Evolutionary conservation across 2,329 filamentous ascomycete genomes (phyloP), one percentile per base, ranked within the genome.

Genomic region (Fusarium coicis): DNA sequence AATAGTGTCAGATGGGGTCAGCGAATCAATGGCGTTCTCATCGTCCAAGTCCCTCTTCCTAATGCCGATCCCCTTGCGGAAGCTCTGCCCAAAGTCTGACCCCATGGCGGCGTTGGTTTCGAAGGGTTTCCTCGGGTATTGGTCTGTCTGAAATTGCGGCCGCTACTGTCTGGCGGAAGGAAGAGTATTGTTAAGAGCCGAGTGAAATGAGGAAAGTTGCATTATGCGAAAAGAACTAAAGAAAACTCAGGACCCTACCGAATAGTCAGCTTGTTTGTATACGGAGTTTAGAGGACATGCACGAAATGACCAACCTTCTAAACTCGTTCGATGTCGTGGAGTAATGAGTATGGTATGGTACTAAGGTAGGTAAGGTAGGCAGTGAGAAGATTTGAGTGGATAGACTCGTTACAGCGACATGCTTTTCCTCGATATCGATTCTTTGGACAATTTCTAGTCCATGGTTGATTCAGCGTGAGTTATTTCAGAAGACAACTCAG

Each of bases 31-130:
- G 40, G 70, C 53, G 36, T 61, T 49, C 42, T 74, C 70, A 56
- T 73, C 70, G 56, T 70, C 68, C 47, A 76, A 66, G 30, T 63
- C 66, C 52, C 63, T 71, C 59, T 76, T 79, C 62, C 74, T 72
- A 59, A 78, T 66, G 28, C 76, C 74, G 43, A 63, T 58, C 63
- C 71, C 70, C 63, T 68, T 63, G 56, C 61, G 71, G 42, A 75
- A 66, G 37, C 72, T 73, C 54, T 76, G 68, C 49, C 70, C 75
- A 66, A 75, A 63, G 49, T 70, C 70, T 57, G 77, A 59, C 61
- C 61, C 76, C 80, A 80, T 81, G 72, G 69, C 61, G 66, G 63
- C 70, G 53, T 69, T 66, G 63, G 67, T 69, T 67, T 69, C 63
- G 67, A 56, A 68, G 23, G 50, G 36, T 60, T 66, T 64, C 52